These are phyloP conservation scores for Pythium dissimile DNA, from an alignment of 352 stramenopile species.

Conservation along the genomic window DNA sequence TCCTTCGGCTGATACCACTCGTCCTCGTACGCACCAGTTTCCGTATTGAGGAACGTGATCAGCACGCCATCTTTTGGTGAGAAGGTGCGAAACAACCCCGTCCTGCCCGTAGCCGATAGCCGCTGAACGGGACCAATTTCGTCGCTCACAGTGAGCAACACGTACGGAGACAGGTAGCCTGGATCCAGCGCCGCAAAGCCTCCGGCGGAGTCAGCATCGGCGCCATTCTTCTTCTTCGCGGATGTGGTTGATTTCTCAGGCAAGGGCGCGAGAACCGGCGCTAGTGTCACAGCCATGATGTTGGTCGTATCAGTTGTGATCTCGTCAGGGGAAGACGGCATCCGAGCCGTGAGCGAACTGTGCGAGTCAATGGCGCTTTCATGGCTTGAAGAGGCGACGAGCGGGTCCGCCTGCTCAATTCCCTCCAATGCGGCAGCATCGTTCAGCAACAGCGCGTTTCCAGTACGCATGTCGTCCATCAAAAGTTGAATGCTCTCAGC, in stretches of 20 bases:
- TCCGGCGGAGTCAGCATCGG: background rate
- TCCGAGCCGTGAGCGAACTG: background rate
- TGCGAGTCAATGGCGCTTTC: conserved; percentile 1
- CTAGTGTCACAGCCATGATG: conserved; percentile 75
- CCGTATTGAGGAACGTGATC: conserved; percentile 82
- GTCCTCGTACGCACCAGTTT: conserved; percentile 83
- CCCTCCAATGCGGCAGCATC: conserved; percentile 74
- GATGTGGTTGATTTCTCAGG: conserved; percentile 20
- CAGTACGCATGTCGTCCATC: conserved; percentile 42
- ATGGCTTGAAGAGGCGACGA: conserved; percentile 34
- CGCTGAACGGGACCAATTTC: conserved; percentile 66
- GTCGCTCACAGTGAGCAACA: conserved; percentile 78
- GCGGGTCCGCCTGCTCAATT: conserved; percentile 64
- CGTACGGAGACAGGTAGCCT: conserved; percentile 63
- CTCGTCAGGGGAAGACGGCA: conserved; percentile 6
- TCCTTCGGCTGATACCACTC: conserved; percentile 74
- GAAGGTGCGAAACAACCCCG: conserved; percentile 61
- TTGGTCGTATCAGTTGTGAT: conserved; percentile 41
- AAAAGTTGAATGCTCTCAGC: conserved; percentile 44
- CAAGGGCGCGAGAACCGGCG: conserved; percentile 62
- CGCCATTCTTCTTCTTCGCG: conserved; percentile 12
- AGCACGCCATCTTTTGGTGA: conserved; percentile 61
- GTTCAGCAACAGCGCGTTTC: conserved; percentile 41
- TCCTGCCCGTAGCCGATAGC: conserved; percentile 58
- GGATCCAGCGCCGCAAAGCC: conserved; percentile 68